Conservation (phyloP, 192 early-diverging fungal species). For the Linnemannia hyalina region DNA sequence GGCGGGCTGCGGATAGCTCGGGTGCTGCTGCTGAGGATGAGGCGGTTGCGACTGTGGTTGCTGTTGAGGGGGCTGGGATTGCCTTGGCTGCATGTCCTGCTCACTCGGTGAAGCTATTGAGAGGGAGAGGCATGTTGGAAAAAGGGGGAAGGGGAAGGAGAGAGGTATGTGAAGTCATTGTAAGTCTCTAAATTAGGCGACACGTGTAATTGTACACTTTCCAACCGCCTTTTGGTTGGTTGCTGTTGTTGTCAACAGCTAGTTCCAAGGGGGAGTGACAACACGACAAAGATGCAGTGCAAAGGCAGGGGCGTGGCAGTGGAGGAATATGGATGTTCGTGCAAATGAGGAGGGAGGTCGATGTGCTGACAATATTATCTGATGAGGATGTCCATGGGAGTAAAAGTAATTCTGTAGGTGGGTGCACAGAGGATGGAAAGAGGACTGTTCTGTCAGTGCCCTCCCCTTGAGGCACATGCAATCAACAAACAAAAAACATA, state of each 20-base stretch:
- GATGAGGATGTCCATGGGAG: too few relatives aligned
- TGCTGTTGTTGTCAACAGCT: neutral
- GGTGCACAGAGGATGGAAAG: too few relatives aligned
- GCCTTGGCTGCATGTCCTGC: constrained; percentile 34
- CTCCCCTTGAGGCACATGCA: neutral
- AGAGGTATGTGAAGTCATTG: neutral
- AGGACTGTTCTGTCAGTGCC: neutral
- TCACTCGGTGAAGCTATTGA: constrained; percentile 26
- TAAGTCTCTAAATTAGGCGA: neutral
- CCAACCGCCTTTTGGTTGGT: neutral
- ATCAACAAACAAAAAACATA: neutral
- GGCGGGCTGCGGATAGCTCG: constrained; percentile 16
- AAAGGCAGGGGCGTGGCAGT: neutral
- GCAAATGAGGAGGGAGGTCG: neutral
- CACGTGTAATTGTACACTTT: neutral
- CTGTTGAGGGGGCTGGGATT: constrained; percentile 3
- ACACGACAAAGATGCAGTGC: neutral
- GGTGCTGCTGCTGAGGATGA: constrained; percentile 22
- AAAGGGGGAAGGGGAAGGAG: neutral
- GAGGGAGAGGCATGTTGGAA: neutral
- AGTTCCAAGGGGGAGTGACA: neutral
- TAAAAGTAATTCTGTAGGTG: too few relatives aligned
- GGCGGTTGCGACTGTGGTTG: constrained; percentile 4
- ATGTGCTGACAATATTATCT: too few relatives aligned
- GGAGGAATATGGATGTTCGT: neutral